Conservation (phyloP, 2,329 filamentous ascomycete species). For the Aureobasidium sp. region DNA sequence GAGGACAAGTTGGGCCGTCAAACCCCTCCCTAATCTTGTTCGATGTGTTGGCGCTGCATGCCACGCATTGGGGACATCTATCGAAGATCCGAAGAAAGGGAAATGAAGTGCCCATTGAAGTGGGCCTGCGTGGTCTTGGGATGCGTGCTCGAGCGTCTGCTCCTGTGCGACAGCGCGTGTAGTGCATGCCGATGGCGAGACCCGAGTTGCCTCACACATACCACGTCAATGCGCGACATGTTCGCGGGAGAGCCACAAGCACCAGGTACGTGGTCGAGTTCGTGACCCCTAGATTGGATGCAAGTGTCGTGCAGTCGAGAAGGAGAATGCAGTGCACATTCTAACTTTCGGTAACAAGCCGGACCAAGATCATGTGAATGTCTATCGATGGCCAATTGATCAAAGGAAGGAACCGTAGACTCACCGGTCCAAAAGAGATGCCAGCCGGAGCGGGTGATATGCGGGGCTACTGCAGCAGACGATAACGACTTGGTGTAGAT, state of each 20-base stretch:
- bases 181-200: slow-evolving; percentile 14
- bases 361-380: slow-evolving; percentile 13
- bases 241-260: slow-evolving; percentile 4
- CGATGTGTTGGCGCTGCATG: slow-evolving; percentile 15
- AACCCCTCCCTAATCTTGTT: slow-evolving; percentile 12
- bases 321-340: background rate
- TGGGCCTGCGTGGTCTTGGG: slow-evolving; percentile 1
- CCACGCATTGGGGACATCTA: slow-evolving; percentile 8
- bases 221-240: slow-evolving; percentile 12
- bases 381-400: background rate
- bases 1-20: background rate
- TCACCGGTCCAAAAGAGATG: slow-evolving; percentile 4
- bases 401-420: background rate
- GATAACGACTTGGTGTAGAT: background rate
- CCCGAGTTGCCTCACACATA: slow-evolving; percentile 1
- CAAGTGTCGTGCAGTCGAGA: slow-evolving; percentile 12
- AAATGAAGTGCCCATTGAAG: slow-evolving; percentile 8
- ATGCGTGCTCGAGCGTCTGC: slow-evolving; percentile 9
- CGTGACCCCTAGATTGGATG: background rate
- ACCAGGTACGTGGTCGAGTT: slow-evolving; percentile 13
- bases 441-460: background rate
- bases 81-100: slow-evolving; percentile 3
- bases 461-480: slow-evolving; percentile 14
- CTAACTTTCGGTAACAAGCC: slow-evolving; percentile 13
- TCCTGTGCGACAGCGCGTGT: slow-evolving; percentile 13